Conservation (phyloP, 441 rosid genomes). For the Kokia cookei region DNA sequence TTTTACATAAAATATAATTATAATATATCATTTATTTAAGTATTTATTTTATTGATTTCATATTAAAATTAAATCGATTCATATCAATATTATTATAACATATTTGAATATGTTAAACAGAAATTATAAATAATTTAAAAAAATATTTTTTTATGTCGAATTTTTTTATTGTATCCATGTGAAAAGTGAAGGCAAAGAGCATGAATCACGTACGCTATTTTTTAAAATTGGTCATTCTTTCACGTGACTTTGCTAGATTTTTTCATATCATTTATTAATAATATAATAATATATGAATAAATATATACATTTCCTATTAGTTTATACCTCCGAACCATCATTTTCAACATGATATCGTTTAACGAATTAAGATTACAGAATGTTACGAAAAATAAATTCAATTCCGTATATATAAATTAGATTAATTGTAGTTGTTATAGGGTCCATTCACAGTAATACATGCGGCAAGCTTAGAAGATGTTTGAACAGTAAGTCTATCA, state of each 20-base stretch:
- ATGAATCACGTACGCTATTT: not conserved
- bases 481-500: fast-evolving
- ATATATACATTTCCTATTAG: not conserved
- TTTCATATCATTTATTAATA: not conserved
- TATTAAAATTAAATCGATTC: too few relatives aligned
- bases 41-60: too few relatives aligned
- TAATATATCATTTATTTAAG: too few relatives aligned
- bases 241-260: not conserved
- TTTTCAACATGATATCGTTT: not conserved
- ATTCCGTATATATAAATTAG: too few relatives aligned
- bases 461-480: too few relatives aligned
- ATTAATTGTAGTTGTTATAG: too few relatives aligned
- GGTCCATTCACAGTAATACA: fast-evolving
- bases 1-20: too few relatives aligned
- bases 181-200: not conserved
- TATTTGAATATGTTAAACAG: too few relatives aligned
- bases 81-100: too few relatives aligned
- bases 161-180: not conserved
- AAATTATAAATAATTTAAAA: too few relatives aligned
- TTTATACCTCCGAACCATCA: not conserved
- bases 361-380: too few relatives aligned
- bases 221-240: not conserved
- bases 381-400: too few relatives aligned
- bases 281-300: not conserved
- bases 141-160: not conserved